Percentiles rank a stretch among this genome's conserved stretches.
These are phyloP conservation scores for Podospora tetraspora DNA, from an alignment of 495 filamentous ascomycete species.

Conservation along the genomic window DNA sequence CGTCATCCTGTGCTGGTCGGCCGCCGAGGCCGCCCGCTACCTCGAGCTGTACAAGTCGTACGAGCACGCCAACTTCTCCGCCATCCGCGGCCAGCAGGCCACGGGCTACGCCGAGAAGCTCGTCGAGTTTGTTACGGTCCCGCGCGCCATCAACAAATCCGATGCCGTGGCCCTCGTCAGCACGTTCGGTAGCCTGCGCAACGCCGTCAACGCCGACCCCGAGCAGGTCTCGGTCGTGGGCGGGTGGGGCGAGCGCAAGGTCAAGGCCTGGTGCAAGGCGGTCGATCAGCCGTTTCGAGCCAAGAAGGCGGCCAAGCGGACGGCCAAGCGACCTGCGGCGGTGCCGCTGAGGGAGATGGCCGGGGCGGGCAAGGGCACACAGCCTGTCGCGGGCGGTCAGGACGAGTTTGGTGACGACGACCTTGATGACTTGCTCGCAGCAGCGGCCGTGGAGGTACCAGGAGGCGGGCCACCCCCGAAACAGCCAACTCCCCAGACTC, in stretches of 20 bases:
- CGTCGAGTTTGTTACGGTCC: constrained; percentile 89
- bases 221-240: constrained; percentile 77
- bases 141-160: constrained; percentile 86
- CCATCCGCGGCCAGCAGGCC: constrained; percentile 76
- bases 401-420: constrained; percentile 18
- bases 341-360: constrained; percentile 19
- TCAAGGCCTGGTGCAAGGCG: constrained; percentile 71
- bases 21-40: constrained; percentile 87
- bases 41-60: constrained; percentile 90
- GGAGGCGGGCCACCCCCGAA: background rate
- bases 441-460: background rate
- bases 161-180: constrained; percentile 83
- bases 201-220: constrained; percentile 78
- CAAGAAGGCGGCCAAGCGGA: constrained; percentile 58
- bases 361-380: background rate
- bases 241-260: constrained; percentile 95
- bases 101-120: constrained; percentile 79
- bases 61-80: constrained; percentile 74
- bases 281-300: constrained; percentile 81
- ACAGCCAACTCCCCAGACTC: background rate
- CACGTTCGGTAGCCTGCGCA: constrained; percentile 79
- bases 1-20: constrained; percentile 86
- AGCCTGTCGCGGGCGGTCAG: background rate
- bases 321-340: constrained; percentile 22
- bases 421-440: constrained; percentile 38